Evolutionary conservation across 1,139 yeast species (phyloP), one percentile per base, ranked within the genome.

Genomic region (Sporopachydermia cereana): DNA sequence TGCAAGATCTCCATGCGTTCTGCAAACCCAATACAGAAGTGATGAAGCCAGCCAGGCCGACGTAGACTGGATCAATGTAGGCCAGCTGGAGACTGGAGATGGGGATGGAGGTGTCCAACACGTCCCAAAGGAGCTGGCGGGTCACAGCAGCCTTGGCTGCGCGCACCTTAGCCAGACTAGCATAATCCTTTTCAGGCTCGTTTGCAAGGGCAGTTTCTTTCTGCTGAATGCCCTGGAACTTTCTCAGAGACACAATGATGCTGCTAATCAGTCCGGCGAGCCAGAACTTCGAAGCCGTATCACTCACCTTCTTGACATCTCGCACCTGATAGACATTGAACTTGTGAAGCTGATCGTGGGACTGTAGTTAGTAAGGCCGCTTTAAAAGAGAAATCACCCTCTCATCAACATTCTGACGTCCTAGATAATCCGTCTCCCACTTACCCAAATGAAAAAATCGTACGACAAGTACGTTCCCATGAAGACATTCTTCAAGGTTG

Each of bases 41-140:
- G 50, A 84, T 67, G 29, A 83, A 72, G 61, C 97, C 97, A 43
- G 93, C 89, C 51, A 81, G 67, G 44, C 95, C 96, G 47, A 86
- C 75, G 44, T 81, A 72, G 44, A 95, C 94, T 55, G 89, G 96
- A 59, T 81, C 78, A 42, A 60, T 46, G 57, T 71, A 70, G 56
- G 83, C 68, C 62, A 69, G 65, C 49, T 75, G 71, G 62, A 85
- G 72, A 44, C 80, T 74, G 61, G 83, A 79, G 59, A 81, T 67
- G 23, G 94, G 95, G 57, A 88, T 80, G 53, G 83, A 71, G 53
- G 76, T 61, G 63, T 89, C 97, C 53, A 84, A 72, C 16, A 74
- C 63, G 61, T 86, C 94, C 88, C 94, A 84, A 27, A 83, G 63
- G 51, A 86, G 67, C 65, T 79, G 84, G 58, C 82, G 73, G 57